Base-by-base conservation (phyloP, 2,329 filamentous ascomycete species). In the Pleomassaria siparia region DNA sequence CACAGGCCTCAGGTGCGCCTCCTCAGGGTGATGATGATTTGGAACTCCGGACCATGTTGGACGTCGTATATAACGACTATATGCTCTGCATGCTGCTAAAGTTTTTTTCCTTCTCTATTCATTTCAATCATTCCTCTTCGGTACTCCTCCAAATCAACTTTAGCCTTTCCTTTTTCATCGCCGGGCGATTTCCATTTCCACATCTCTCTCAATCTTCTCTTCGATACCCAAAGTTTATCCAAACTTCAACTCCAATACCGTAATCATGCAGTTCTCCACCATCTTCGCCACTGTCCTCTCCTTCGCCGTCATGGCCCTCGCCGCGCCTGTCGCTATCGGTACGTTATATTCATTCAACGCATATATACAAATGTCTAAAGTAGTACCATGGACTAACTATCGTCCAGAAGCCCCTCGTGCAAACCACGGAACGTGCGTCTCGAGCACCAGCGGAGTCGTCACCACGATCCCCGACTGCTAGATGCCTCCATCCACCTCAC, bases 381-480 rank as follows among this genome's bases (percentile, higher is more conserved):
- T n/a, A n/a, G n/a, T n/a, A n/a, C n/a, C n/a, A n/a, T n/a, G n/a
- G n/a, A n/a, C n/a, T n/a, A n/a, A n/a, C n/a, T n/a, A n/a, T 21
- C 5, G 26, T 16, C 7, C 15, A 69, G 64, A 62, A 30, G 55
- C 50, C 7, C 64, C 64, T 40, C 62, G 64, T n/a, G n/a, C n/a
- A 48, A 69, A 70, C 55, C 67, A 70, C 53, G 67, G 67, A 49
- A 67, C 66, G 58, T 70, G 67, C 45, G 66, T 70, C 51, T 55
- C 53, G 37, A 49, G 56, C 45, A 16, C 37, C 7, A 54, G 30
- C n/a, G 58, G 55, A 30, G 41, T 40, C 8, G 43, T 64, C 29
- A 50, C 46, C 28, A 54, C 66, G 53, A 61, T 65, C 29, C 32
- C 62, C 25, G 35, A 53, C 53, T 66, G 62, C 49, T 66, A 63